phyloP scores from a whole-genome alignment of 1,284 basidiomycete genomes.

The Cystobasidium sp. region DNA sequence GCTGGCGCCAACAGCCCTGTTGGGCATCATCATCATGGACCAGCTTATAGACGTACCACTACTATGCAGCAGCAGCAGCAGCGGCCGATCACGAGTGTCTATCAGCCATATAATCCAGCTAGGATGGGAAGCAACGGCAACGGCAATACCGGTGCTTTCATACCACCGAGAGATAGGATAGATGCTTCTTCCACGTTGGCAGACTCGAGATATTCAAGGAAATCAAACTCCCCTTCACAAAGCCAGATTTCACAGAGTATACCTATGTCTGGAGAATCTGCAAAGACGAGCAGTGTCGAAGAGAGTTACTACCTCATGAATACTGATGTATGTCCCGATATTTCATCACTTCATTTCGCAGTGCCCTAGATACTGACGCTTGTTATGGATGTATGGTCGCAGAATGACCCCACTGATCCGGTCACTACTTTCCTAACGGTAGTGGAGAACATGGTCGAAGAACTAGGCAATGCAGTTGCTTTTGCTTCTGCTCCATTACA shows the following conservation, averaged over 20 bases:
- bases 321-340: slow-evolving; percentile 21
- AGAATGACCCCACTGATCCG: slow-evolving; percentile 38
- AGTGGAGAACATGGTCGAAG: slow-evolving; percentile 42
- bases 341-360: background rate
- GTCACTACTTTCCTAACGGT: slow-evolving; percentile 32
- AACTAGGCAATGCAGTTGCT: slow-evolving; percentile 42
- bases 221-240: slow-evolving; percentile 26
- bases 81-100: background rate
- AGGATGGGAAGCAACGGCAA: background rate
- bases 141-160: background rate
- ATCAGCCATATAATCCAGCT: slow-evolving; percentile 9
- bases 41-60: background rate
- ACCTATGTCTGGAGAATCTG: slow-evolving; percentile 34
- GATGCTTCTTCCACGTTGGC: slow-evolving; percentile 31
- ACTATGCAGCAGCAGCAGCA: background rate
- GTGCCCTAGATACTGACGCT: background rate
- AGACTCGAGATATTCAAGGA: slow-evolving; percentile 39
- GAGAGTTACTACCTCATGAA: slow-evolving; percentile 43
- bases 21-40: background rate
- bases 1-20: background rate
- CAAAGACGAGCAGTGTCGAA: slow-evolving; percentile 34
- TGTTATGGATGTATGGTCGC: background rate
- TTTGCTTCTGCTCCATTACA: slow-evolving; percentile 40
- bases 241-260: slow-evolving; percentile 23
- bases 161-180: slow-evolving; percentile 28